Base-by-base conservation (phyloP, 2,329 filamentous ascomycete genomes). In the Fusarium nurragi region DNA sequence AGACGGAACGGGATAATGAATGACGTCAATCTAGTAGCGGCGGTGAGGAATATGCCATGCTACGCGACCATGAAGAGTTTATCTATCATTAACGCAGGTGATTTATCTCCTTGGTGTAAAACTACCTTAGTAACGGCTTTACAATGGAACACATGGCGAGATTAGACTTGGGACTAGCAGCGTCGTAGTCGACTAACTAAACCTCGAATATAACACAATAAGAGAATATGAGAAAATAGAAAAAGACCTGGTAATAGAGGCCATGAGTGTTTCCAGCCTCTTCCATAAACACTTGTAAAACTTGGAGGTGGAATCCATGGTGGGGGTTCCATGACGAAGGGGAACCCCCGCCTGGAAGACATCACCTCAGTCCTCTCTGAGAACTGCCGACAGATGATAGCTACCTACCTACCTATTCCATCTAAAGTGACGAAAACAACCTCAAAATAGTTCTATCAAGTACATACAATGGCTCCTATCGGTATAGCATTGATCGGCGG, bases 401-500 rank as follows among this genome's bases (percentile, higher is more conserved):
- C 22, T 26, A 25, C 32, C 21, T 44, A 14, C 60, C 19, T 22
- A 28, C 37, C 34, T 44, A 12, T 65, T 60, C 8, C 22, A 46
- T 34, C 38, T 40, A 16, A 26, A 44, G 26, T 25, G 43, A 44
- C 34, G 40, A 41, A 26, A 43, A 37, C 23, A 46, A 38, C n/a
- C 21, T 37, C 51, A 58, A 26, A 38, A 49, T 39, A 64, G 36
- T 26, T 22, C 46, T 45, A 46, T 46, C 36, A 8, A 41, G 6
- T 25, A 46, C 18, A 54, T 25, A 46, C 18, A 54, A 79, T 79
- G 77, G 70, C 75, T 38, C 73, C 78, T 13, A 73, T 80, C 49
- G 83, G 84, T 58, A 78, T 89, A 38, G 88, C 88, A 40, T 80
- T 90, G 54, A 82, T 90, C 50, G 88, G 87, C 34, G 84, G 84